Percentiles rank a stretch among this genome's conserved stretches.
Conservation (phyloP, 2,329 filamentous ascomycete genomes). For the Xylariaceae sp. region DNA sequence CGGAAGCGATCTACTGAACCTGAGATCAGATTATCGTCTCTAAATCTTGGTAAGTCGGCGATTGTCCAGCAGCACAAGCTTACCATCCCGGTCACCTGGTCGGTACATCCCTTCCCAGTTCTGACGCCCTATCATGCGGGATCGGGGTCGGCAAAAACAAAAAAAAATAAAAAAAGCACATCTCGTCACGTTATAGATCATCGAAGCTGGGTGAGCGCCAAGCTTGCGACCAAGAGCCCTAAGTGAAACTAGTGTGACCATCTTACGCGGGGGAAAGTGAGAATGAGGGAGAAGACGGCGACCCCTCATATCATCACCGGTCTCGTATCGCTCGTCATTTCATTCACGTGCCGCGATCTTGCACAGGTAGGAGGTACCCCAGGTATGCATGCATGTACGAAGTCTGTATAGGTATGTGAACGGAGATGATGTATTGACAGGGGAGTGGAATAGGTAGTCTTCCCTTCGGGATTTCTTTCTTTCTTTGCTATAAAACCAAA, state of each 20-base stretch:
- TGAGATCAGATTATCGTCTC: too few species aligned
- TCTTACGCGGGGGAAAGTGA: background rate
- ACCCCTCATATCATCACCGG: background rate
- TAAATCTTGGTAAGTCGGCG: too few species aligned
- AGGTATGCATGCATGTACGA: too few species aligned
- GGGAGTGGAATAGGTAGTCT: conserved; percentile 10
- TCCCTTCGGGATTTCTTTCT: conserved; percentile 1
- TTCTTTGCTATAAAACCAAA: conserved; percentile 2
- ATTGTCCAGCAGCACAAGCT: too few species aligned
- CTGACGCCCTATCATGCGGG: too few species aligned
- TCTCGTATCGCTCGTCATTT: conserved; percentile 3
- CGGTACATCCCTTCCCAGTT: too few species aligned
- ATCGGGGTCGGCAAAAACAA: too few species aligned
- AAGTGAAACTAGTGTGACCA: background rate
- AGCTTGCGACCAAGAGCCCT: conserved; percentile 1
- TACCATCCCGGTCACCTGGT: too few species aligned
- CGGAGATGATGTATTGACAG: background rate
- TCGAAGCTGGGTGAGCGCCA: background rate
- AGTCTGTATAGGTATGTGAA: background rate
- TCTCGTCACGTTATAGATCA: background rate
- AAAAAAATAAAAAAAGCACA: too few species aligned
- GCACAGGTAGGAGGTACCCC: background rate
- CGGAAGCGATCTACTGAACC: background rate
- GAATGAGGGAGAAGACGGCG: too few species aligned
- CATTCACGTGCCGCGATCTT: background rate